Evolutionary conservation across 108 stramenopile genomes (phyloP), one percentile per base, ranked within the genome.

Genomic region (Schizochytrium sp.): DNA sequence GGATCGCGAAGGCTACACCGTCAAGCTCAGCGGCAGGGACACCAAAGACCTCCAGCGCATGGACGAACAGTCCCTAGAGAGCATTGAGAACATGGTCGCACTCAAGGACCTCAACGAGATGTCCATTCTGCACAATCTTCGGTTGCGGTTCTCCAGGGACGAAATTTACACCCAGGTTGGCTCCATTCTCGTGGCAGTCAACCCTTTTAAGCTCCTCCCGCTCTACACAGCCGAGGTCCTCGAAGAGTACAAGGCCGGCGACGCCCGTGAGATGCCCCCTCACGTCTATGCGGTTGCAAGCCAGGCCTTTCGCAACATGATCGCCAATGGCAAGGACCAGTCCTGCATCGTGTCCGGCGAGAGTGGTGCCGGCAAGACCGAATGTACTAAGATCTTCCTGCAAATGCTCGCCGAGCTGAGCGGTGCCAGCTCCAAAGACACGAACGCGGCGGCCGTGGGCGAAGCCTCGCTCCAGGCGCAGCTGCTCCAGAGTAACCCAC

Each of bases 241-340:
- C 72, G 94, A 94, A 21, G 18, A 60, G 60, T 94, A 94, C 89
- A 91, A 91, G 44, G 60, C 91, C 72, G 93, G 93, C 3, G 89
- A 90, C 5, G 18, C 91, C 8, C 93, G 93, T n/a, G 87, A 87
- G 21, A 91, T 92, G 41, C 96, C 97, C 12, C 98, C 98, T 5
- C 98, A 99, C 93, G 97, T 98, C 5, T 99, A 97, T 90, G 95
- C 94, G 57, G 93, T 98, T 76, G 98, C 97, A 12, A 95, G 97
- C 76, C 92, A 95, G 58, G 94, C 98, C 12, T 98, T 97, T 92
- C 91, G 94, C 53, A 93, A 90, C 76, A 98, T 99, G 98, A 95
- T 98, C 91, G 91, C 55, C 72, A 93, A 93, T 28, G 34, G 83
- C 10, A 90, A 47, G 29, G 48, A 89, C 57, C 91, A 91, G 87